Evolutionary conservation across 371 early-diverging fungal species (phyloP).

Genomic region (Catenaria anguillulae): DNA sequence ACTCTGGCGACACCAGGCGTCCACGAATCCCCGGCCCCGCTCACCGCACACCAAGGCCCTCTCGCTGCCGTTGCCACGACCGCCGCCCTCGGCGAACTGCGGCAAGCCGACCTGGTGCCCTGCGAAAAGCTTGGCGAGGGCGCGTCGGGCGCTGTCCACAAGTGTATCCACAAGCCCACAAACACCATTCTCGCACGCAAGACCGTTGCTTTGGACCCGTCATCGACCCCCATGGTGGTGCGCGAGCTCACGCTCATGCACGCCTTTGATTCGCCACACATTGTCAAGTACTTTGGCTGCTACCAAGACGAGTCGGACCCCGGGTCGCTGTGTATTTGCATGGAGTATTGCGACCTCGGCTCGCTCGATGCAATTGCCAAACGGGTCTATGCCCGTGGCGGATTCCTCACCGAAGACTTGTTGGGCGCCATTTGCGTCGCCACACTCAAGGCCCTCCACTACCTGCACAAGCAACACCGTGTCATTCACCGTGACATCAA

Average conservation of each 20-base stretch:
- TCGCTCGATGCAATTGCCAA: conserved; percentile 47
- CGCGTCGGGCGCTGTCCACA: conserved; percentile 80
- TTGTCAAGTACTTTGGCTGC: conserved; percentile 86
- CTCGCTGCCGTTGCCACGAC: neutral
- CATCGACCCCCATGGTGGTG: conserved; percentile 57
- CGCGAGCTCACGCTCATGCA: conserved; percentile 78
- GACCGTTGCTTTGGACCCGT: conserved; percentile 11
- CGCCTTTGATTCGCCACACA: conserved; percentile 74
- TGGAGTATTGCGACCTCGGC: conserved; percentile 87
- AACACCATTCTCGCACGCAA: conserved; percentile 88
- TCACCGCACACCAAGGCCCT: neutral
- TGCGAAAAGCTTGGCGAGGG: conserved; percentile 80
- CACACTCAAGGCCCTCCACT: conserved; percentile 55
- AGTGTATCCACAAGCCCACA: conserved; percentile 60
- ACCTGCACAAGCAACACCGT: conserved; percentile 63
- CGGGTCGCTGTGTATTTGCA: conserved; percentile 60
- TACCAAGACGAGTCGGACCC: conserved; percentile 72
- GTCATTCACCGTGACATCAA: conserved; percentile 78
- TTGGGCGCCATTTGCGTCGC: conserved; percentile 9
- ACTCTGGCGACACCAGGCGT: neutral
- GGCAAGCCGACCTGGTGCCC: conserved; percentile 60
- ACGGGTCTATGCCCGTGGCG: neutral
- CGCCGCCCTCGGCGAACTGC: conserved; percentile 31
- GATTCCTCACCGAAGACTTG: neutral
- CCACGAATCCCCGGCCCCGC: neutral